Percentiles rank a stretch among this genome's conserved stretches.
Evolutionary conservation across 2,329 filamentous ascomycete species (phyloP).

Genomic region (Phialophora tarda): DNA sequence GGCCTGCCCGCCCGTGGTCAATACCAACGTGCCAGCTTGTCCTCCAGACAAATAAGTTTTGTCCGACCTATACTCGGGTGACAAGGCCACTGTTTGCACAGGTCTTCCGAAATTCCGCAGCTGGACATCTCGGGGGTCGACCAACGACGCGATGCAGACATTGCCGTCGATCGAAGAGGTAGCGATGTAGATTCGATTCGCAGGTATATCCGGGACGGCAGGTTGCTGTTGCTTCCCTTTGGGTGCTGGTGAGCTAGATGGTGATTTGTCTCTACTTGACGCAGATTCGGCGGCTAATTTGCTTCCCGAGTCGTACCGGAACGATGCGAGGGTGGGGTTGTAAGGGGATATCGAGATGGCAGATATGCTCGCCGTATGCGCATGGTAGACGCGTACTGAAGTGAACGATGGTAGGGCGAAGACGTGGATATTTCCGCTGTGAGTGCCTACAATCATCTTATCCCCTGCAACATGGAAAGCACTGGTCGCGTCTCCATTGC

Average conservation of each 20-base stretch:
- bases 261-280: constrained; percentile 49
- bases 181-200: constrained; percentile 90
- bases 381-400: constrained; percentile 82
- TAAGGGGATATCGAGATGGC: constrained; percentile 88
- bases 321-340: constrained; percentile 63
- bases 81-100: constrained; percentile 89
- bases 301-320: constrained; percentile 42
- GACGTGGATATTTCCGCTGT: constrained; percentile 95
- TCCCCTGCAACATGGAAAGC: constrained; percentile 88
- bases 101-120: constrained; percentile 92
- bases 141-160: constrained; percentile 85
- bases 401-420: constrained; percentile 82
- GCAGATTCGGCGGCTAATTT: constrained; percentile 45
- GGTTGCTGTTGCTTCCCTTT: constrained; percentile 55
- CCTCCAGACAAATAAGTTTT: constrained; percentile 89
- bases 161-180: constrained; percentile 96
- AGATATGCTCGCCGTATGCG: constrained; percentile 89
- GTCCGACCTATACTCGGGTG: constrained; percentile 90
- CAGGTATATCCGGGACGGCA: constrained; percentile 73
- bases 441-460: constrained; percentile 96
- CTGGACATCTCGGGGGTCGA: constrained; percentile 88
- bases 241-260: constrained; percentile 56
- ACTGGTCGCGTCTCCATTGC: constrained; percentile 94
- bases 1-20: constrained; percentile 79
- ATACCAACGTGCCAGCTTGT: constrained; percentile 80